phyloP scores from a whole-genome alignment of 2,329 filamentous ascomycete genomes.

The Aspergillus caelatus region DNA sequence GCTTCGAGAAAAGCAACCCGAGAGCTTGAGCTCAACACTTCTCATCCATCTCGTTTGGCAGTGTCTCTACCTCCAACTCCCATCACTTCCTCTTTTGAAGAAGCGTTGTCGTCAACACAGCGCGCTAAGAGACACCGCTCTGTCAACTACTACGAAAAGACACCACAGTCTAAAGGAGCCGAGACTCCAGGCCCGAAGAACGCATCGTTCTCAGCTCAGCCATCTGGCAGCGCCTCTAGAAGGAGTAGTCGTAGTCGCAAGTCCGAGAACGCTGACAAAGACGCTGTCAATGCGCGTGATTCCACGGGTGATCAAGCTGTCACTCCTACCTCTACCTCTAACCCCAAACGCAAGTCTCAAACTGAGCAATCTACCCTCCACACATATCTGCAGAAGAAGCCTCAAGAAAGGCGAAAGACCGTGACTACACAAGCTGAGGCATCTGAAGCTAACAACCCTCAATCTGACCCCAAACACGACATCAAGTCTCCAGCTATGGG shows the following conservation, averaged over 20 bases:
- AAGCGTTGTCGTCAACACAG: conserved; percentile 23
- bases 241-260: conserved; percentile 14
- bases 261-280: conserved; percentile 11
- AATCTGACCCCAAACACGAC: conserved; percentile 1
- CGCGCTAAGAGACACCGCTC: conserved; percentile 23
- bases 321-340: conserved; percentile 12
- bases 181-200: conserved; percentile 13
- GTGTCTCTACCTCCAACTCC: conserved; percentile 27
- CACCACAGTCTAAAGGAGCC: conserved; percentile 13
- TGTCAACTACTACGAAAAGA: conserved; percentile 17
- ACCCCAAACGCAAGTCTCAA: conserved; percentile 4
- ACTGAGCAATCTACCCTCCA: conserved; percentile 15
- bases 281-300: conserved; percentile 5
- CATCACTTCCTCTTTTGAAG: conserved; percentile 25
- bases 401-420: conserved; percentile 15
- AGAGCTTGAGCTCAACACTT: conserved; percentile 17
- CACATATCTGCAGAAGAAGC: conserved; percentile 14
- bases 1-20: conserved; percentile 23
- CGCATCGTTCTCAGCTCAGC: conserved; percentile 8
- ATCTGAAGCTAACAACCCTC: conserved; percentile 7
- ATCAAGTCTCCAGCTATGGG: conserved; percentile 5
- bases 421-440: conserved; percentile 12
- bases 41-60: conserved; percentile 21
- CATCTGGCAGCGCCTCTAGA: conserved; percentile 11
- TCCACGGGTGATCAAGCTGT: conserved; percentile 6